Evolutionary conservation across 495 filamentous ascomycete genomes (phyloP).

Genomic region (Penicillium robsamsonii): DNA sequence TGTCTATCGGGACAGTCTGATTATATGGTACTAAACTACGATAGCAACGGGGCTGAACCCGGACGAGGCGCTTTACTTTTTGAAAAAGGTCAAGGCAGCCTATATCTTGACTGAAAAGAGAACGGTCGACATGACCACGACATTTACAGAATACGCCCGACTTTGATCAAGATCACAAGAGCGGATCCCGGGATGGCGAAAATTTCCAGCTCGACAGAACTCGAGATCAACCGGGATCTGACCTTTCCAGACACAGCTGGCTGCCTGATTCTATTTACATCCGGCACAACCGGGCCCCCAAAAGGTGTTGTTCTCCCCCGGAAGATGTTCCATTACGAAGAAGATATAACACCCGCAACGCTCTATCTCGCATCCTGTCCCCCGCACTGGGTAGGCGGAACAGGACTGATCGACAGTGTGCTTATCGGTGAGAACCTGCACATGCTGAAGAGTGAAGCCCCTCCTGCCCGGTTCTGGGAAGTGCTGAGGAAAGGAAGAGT

Average conservation of each 20-base stretch:
- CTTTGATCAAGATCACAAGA: background rate
- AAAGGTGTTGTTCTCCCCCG: conserved; percentile 13
- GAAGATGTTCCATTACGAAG: conserved; percentile 2
- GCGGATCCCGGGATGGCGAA: background rate
- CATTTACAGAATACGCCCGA: background rate
- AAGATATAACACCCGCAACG: background rate
- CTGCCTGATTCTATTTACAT: conserved; percentile 7
- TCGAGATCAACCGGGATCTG: conserved; percentile 3
- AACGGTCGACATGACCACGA: conserved; percentile 2
- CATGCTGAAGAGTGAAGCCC: conserved; percentile 6
- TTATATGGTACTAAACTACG: conserved; percentile 6
- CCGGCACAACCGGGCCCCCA: conserved; percentile 10
- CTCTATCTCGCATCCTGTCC: conserved; percentile 8
- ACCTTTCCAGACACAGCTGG: background rate
- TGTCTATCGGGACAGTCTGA: background rate
- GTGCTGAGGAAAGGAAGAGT: conserved; percentile 1
- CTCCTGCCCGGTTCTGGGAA: conserved; percentile 6
- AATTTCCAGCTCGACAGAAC: background rate
- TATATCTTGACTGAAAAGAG: conserved; percentile 1
- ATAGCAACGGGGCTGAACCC: conserved; percentile 6
- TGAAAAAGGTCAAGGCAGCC: background rate
- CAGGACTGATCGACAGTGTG: conserved; percentile 7
- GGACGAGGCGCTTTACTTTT: background rate
- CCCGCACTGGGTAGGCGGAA: conserved; percentile 9
- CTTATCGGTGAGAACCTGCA: conserved; percentile 2